Evolutionary conservation across 345 rosid species (phyloP), one percentile per base, ranked within the genome.

Genomic region (Eucalyptus paniculata): DNA sequence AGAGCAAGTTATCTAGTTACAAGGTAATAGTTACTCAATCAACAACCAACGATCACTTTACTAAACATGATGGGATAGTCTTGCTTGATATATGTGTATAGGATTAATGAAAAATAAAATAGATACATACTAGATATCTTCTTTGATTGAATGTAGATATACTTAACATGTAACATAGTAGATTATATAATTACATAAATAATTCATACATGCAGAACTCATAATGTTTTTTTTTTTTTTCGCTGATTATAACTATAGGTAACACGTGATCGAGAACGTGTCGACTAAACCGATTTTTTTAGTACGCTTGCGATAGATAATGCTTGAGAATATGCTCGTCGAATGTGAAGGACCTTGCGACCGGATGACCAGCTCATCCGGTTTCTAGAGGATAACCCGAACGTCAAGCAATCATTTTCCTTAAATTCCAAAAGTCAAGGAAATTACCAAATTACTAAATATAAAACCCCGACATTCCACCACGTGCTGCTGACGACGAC

Each of bases 61-160:
- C 81, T 34, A 9, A 34, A 34, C 0, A 8, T 34, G 44, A 69
- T 18, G 6, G 42, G 42, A 67, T 17, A 9, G 7, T 34, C 44
- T 17, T 69, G 11, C 44, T 69, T 34, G 6, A 34, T n/a, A 65
- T 7, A 34, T 9, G 0, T 34, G 42, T 34, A 69, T 12, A 34
- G 0, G 42, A 69, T 69, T 32, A 69, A 32, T 69, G 81, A 69
- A 69, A 69, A 69, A 69, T 21, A 32, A 32, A 32, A 9, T 34
- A 32, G 6, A 32, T 18, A 0, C 24, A 32, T 67, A 17, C 3
- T 0, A 8, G 19, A 32, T 67, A 16, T 1, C 2, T n/a, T 67
- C 6, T 67, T 32, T 0, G 0, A 26, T 12, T 5, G 8, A 60
- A 60, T 60, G 23, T 1, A 7, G 0, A 18, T 18, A 69, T 69